Evolutionary conservation across 2,329 filamentous ascomycete genomes (phyloP).

Genomic region (Emericellopsis atlantica): DNA sequence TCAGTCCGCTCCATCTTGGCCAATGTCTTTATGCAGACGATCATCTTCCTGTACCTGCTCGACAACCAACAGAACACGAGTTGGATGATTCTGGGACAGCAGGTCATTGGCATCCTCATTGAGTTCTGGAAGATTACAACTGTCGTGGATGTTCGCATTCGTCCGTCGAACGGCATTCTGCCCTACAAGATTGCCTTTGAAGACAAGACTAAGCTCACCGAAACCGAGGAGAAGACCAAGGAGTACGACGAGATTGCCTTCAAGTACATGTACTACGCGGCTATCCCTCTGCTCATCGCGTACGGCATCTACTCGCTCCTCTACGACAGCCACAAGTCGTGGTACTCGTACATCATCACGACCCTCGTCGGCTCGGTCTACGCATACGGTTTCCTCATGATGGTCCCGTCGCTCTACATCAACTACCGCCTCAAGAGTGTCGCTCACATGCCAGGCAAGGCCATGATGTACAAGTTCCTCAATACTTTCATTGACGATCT

Average conservation of each 20-base stretch:
- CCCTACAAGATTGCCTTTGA: slow-evolving; percentile 79
- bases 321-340: slow-evolving; percentile 93
- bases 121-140: slow-evolving; percentile 93
- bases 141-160: slow-evolving; percentile 75
- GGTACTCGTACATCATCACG: slow-evolving; percentile 93
- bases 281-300: slow-evolving; percentile 75
- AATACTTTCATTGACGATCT: slow-evolving; percentile 99
- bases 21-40: slow-evolving; percentile 92
- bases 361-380: slow-evolving; percentile 94
- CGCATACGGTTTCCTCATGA: slow-evolving; percentile 97
- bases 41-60: slow-evolving; percentile 93
- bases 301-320: slow-evolving; percentile 86
- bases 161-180: slow-evolving; percentile 52
- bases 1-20: slow-evolving; percentile 91
- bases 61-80: slow-evolving; percentile 97
- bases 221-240: slow-evolving; percentile 95
- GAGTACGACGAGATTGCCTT: slow-evolving; percentile 98
- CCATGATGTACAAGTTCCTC: slow-evolving; percentile 96
- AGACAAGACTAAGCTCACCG: slow-evolving; percentile 91
- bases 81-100: slow-evolving; percentile 96
- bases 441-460: slow-evolving; percentile 91
- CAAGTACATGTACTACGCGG: slow-evolving; percentile 88
- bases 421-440: slow-evolving; percentile 95
- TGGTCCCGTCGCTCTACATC: slow-evolving; percentile 96
- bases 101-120: slow-evolving; percentile 66